Conservation (phyloP, 331 rosid genomes). For the Rhamnella rubrinervis region DNA sequence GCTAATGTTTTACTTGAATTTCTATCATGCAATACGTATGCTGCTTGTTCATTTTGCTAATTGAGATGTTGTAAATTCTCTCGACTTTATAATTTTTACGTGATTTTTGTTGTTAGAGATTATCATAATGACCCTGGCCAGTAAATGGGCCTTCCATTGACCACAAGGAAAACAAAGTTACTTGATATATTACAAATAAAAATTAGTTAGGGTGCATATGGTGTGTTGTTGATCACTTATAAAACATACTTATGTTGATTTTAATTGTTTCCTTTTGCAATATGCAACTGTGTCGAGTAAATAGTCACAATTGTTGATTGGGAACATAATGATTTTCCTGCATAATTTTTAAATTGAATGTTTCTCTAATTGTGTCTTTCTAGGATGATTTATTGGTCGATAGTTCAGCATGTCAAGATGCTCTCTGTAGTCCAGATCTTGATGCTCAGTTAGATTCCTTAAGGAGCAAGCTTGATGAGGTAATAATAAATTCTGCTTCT, state of each 20-base stretch:
- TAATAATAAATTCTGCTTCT: constrained; percentile 22
- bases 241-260: not conserved
- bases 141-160: no score
- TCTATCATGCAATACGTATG: no score
- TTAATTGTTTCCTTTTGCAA: not conserved
- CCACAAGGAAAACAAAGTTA: no score
- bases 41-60: no score
- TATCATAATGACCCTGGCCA: no score
- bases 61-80: no score
- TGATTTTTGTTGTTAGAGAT: no score
- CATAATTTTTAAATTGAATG: not conserved
- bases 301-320: not conserved
- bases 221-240: no score
- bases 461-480: constrained; percentile 60
- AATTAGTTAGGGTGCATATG: no score
- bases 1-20: no score
- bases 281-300: not conserved
- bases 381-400: constrained; percentile 53
- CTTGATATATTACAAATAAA: no score
- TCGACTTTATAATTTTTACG: no score
- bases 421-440: constrained; percentile 38
- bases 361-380: not conserved
- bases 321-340: not conserved
- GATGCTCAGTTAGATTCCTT: constrained; percentile 63
- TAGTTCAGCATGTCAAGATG: constrained; percentile 20